Base-by-base conservation (phyloP, 108 stramenopile genomes). In the Cyclotella atomus region DNA sequence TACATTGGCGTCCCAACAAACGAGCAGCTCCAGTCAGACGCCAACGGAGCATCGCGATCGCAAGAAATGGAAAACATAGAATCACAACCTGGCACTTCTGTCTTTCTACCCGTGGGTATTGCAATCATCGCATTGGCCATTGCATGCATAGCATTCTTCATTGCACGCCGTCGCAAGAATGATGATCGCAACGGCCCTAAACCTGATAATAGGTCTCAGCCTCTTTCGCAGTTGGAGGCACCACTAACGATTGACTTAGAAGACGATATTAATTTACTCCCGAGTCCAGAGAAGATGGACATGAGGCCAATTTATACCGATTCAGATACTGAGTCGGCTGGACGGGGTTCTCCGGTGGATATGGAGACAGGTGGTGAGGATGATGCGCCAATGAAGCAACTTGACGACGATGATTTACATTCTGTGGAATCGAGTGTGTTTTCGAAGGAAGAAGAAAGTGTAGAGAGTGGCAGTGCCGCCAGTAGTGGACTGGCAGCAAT, bases 251-350 rank as follows among this genome's bases (percentile, higher is more conserved):
- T 61, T 15, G 60, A 61, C 43, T 61, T 61, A 61, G 60, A 41
- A 23, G 60, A 61, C 43, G 60, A 61, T 43, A 61, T 61, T 61
- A 61, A 61, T 25, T 41, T 61, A 41, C 19, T 61, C 2, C 60
- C 60, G 10, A 30, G 28, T 41, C 16, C 38, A 1, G 60, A 61
- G 5, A 61, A 61, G 60, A 16, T 61, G 12, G 60, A 61, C 14
- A 61, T 61, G 60, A 20, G 60, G 29, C 56, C 56, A 1, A 57
- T 57, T 57, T 9, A 32, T 28, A 57, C 56, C 1, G 56, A 57
- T 57, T 57, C 56, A 10, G 56, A 57, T 57, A 30, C 29, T 15
- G 56, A 28, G 12, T 57, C 56, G 10, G 56, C 14, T 6, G 52
- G 23, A 23, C 21, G 30, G 10, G 30, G 12, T 10, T 32, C 23